Conservation (phyloP, 805 yeast genomes). For the Sungouiozyma intestinalis region DNA sequence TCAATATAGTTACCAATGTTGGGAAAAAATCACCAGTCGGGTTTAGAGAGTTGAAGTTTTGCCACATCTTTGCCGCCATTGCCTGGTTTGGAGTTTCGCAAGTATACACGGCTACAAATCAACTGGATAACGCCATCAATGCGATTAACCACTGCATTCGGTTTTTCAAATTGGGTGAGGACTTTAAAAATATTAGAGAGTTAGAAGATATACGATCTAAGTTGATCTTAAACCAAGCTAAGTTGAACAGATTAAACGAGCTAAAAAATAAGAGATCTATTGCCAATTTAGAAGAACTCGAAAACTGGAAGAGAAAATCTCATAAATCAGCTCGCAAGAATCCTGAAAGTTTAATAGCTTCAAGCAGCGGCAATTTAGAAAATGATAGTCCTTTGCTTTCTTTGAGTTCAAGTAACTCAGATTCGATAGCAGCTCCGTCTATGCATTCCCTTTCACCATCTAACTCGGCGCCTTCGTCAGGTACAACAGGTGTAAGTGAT, state of each 20-base stretch:
- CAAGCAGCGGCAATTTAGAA: neutral
- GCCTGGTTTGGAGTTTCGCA: constrained; percentile 25
- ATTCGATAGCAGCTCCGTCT: neutral
- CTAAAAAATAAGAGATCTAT: neutral
- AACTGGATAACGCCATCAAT: constrained; percentile 13
- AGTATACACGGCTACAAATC: constrained; percentile 14
- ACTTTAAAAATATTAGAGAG: neutral
- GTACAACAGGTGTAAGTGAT: neutral
- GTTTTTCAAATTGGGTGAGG: constrained; percentile 11
- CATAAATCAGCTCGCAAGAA: neutral
- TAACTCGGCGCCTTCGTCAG: neutral
- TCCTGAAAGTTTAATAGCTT: neutral
- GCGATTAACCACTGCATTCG: constrained; percentile 13
- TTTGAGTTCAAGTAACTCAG: neutral
- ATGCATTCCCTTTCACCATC: neutral
- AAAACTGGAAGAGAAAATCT: neutral
- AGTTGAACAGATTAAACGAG: neutral
- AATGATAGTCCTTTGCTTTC: neutral
- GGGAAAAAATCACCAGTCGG: constrained; percentile 1
- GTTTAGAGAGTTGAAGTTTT: constrained; percentile 5
- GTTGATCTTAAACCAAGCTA: constrained; percentile 2
- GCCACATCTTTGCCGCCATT: constrained; percentile 15
- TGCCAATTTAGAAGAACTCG: neutral
- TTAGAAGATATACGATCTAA: constrained; percentile 4
- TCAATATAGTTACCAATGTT: constrained; percentile 28